Base-by-base conservation (phyloP, 2,329 filamentous ascomycete species). In the Penicillium verrucosum region DNA sequence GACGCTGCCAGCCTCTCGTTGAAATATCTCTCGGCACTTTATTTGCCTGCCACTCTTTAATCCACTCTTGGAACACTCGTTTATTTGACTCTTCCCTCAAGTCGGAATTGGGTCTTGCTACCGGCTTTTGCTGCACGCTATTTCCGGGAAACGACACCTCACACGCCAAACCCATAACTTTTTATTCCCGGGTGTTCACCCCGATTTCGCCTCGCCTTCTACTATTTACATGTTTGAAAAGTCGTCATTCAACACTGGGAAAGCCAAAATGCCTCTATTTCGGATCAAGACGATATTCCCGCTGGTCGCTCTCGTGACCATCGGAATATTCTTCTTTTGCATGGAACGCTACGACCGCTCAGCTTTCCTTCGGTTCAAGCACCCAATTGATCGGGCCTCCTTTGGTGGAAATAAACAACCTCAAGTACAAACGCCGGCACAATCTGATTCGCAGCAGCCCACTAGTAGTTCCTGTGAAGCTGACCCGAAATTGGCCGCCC, bases 291-390 rank as follows among this genome's bases (percentile, higher is more conserved):
- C 72, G 56, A 61, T 72, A 21, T 72, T 76, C 49, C 72, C 74
- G 52, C 60, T 76, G 55, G 58, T 75, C 51, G 73, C 71, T 58
- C 63, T 76, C 56, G 56, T 75, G 54, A 69, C 70, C 38, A 73
- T 76, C 51, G 69, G 67, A 32, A 64, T 75, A 47, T 76, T 76
- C 62, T 76, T 77, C 63, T 76, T 68, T 67, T 70, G 68, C 60
- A 67, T 75, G 60, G 68, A 76, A 54, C 72, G 72, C 49, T 76
- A 73, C 56, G 73, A 77, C 51, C 68, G 67, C 37, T 69, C 71
- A 23, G 65, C 73, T 16, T 66, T 76, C 51, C 57, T 69, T 27
- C 69, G 70, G 14, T 71, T 75, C 60, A 75, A 72, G 58, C 68
- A 68, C 38, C 72, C 74, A 25, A 57, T 71, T 47, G 70, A 74